These are phyloP conservation scores for Mycosphaerelloides madeirae DNA, from an alignment of 2,329 filamentous ascomycete genomes.

Conservation along the genomic window DNA sequence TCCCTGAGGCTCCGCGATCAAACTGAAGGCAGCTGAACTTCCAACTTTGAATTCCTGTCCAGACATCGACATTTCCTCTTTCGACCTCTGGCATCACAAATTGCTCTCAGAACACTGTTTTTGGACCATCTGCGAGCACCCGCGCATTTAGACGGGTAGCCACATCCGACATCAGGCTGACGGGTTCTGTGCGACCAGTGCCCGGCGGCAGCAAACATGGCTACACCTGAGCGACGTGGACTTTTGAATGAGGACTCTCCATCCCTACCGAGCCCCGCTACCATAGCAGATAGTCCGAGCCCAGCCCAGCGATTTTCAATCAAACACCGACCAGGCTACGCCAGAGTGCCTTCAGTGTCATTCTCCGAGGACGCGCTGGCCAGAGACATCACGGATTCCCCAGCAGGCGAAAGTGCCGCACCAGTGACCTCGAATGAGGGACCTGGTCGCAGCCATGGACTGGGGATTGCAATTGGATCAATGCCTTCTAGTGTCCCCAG, in stretches of 20 bases:
- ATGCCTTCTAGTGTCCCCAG: slow-evolving; percentile 4
- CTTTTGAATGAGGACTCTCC: slow-evolving; percentile 15
- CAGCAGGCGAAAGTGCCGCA: slow-evolving; percentile 23
- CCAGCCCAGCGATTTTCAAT: slow-evolving; percentile 10
- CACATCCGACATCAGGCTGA: background rate
- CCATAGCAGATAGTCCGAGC: background rate
- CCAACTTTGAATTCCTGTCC: no score
- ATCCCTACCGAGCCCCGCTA: background rate
- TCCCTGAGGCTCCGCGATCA: no score
- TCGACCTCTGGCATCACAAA: background rate
- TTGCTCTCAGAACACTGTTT: background rate
- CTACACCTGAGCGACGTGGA: slow-evolving; percentile 13
- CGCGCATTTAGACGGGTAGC: no score
- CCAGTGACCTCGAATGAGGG: background rate
- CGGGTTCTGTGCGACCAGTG: no score
- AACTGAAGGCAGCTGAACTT: no score
- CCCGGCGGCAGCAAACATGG: slow-evolving; percentile 6
- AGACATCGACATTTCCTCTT: no score
- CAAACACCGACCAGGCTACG: slow-evolving; percentile 34
- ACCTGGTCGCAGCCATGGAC: slow-evolving; percentile 24
- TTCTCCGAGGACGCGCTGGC: slow-evolving; percentile 27
- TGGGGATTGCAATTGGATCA: slow-evolving; percentile 31
- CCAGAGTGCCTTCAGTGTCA: slow-evolving; percentile 34
- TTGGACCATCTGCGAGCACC: background rate
- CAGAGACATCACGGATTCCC: slow-evolving; percentile 21